Conservation (phyloP, 2,329 filamentous ascomycete species). For the Aspergillus fumigatus region DNA sequence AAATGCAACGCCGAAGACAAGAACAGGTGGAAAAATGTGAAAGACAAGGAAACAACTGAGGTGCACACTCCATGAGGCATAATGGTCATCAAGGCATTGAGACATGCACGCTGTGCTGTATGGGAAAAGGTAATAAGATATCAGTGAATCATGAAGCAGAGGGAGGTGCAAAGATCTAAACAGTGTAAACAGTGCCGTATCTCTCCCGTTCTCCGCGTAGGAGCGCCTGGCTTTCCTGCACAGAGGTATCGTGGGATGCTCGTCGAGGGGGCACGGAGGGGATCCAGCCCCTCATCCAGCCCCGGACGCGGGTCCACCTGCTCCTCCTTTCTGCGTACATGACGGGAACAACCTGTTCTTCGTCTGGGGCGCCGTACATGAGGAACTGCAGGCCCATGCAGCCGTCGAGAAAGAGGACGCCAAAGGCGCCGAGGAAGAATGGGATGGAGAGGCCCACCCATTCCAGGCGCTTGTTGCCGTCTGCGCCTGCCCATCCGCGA, state of each 20-base stretch:
- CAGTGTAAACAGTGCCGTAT: slow-evolving; percentile 34
- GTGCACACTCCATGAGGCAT: neutral
- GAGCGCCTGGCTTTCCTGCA: slow-evolving; percentile 28
- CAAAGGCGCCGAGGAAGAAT: slow-evolving; percentile 63
- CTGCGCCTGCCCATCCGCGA: slow-evolving; percentile 55
- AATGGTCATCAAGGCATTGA: neutral
- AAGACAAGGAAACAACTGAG: neutral
- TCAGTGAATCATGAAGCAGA: neutral
- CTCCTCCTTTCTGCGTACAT: slow-evolving; percentile 41
- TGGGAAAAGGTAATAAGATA: neutral
- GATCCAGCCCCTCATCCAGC: slow-evolving; percentile 65
- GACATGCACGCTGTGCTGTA: neutral
- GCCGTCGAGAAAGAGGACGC: slow-evolving; percentile 59
- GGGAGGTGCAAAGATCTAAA: slow-evolving; percentile 17
- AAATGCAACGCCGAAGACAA: neutral
- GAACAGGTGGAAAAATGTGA: neutral
- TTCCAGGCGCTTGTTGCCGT: slow-evolving; percentile 50
- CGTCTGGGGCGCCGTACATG: slow-evolving; percentile 50
- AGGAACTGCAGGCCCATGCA: slow-evolving; percentile 61
- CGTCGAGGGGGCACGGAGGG: slow-evolving; percentile 44
- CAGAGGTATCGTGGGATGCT: slow-evolving; percentile 9
- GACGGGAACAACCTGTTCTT: slow-evolving; percentile 44
- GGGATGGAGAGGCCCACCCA: slow-evolving; percentile 58
- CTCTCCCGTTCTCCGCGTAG: slow-evolving; percentile 23
- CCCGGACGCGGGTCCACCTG: slow-evolving; percentile 55